Evolutionary conservation across 768 basidiomycete genomes (phyloP).

Genomic region (Mycena metata): DNA sequence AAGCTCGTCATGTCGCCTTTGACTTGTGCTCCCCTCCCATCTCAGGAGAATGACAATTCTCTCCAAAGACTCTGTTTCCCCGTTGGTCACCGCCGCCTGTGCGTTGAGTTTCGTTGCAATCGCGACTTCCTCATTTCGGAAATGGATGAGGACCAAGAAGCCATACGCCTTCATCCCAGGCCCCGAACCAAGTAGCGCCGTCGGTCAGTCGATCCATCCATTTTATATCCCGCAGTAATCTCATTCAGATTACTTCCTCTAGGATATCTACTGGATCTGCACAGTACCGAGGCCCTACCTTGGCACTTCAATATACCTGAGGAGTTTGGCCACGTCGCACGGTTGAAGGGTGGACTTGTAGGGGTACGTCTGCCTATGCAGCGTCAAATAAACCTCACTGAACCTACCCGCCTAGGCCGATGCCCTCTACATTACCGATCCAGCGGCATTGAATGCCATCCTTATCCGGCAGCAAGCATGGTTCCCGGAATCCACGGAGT

Average conservation of each 20-base stretch:
- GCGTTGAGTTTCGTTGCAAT: not conserved
- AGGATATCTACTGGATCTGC: constrained; percentile 43
- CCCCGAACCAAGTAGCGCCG: not conserved
- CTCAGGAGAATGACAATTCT: not conserved
- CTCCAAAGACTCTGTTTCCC: not conserved
- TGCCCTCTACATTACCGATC: constrained; percentile 45
- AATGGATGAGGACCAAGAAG: constrained; percentile 22
- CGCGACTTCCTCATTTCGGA: constrained; percentile 17
- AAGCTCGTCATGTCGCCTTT: too few species aligned
- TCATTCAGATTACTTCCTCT: not conserved
- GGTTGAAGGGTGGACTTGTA: constrained; percentile 39
- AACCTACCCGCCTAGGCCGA: constrained; percentile 31
- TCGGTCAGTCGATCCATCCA: not conserved
- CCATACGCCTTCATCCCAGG: constrained; percentile 25
- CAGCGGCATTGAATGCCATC: constrained; percentile 42
- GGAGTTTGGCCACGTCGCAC: constrained; percentile 42
- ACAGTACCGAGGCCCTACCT: constrained; percentile 38
- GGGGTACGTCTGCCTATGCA: constrained; percentile 29
- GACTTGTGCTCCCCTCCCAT: not conserved
- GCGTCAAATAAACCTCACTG: not conserved
- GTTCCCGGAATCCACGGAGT: constrained; percentile 45
- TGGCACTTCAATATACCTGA: constrained; percentile 44
- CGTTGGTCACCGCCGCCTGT: constrained; percentile 2
- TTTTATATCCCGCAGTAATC: not conserved
- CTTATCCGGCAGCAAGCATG: constrained; percentile 40